Evolutionary conservation across 2,329 filamentous ascomycete species (phyloP), one percentile per base, ranked within the genome.

Genomic region (Diplodia scrobiculata): DNA sequence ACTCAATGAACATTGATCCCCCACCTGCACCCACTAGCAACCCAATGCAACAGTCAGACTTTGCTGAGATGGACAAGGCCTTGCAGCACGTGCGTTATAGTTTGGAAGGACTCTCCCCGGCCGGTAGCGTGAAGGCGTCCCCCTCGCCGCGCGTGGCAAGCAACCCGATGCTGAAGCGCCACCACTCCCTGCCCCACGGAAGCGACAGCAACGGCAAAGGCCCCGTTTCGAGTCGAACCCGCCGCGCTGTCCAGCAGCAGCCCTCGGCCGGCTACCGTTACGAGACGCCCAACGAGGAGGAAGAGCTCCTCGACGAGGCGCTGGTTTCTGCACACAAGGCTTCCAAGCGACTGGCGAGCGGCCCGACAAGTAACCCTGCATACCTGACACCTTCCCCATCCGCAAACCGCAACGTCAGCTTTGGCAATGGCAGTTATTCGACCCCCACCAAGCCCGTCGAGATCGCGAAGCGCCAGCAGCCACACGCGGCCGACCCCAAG

Each of bases 221-320:
- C 0, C 90, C 91, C 0, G 84, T 92, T 62, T 92, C 91, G 0
- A 92, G 89, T 76, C 85, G 93, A 68, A 95, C 92, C 14, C 84
- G 94, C 67, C 86, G 92, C 68, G 89, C 91, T 13, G 85, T 96
- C 54, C 84, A 86, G 68, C 82, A 84, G 75, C 88, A 91, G 14
- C 81, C 84, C 4, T 89, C 92, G 68, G 90, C 90, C 4, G 87
- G 90, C 58, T 89, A 91, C 72, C 89, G 91, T 68, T 97, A 98
- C 75, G 95, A 99, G 74, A 93, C 93, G 0, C 92, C 95, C 0
- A 93, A 96, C 72, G 95, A 99, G 78, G 94, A 98, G 74, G 95
- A 99, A 67, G 95, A 99, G 79, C 84, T 99, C 10, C 84, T 98
- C 10, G 93, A 97, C 71, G 95, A 99, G 78, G 92, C 88, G 21